Base-by-base conservation (phyloP, 345 rosid species). In the Citrus maxima region DNA sequence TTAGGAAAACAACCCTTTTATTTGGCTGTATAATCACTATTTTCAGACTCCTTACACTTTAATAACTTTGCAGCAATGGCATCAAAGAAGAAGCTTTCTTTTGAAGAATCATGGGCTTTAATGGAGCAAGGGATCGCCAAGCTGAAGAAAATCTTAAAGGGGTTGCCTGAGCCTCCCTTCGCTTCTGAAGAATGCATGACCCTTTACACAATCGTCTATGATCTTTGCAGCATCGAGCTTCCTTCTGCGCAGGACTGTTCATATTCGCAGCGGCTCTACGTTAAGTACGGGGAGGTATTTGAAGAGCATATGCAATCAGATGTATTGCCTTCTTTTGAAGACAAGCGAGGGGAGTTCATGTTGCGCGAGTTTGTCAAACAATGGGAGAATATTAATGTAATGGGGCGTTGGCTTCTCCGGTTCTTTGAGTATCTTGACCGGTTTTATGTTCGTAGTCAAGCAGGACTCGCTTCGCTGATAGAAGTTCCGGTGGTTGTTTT, bases 341-440 rank as follows among this genome's bases (percentile, higher is more conserved):
- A 79, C 69, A 88, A 88, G 74, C 84, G 77, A 74, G 85, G 82
- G 5, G 90, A 86, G 84, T 83, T 86, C 80, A 72, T 90, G 87
- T 54, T 90, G 76, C 84, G 89, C 73, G 93, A 88, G 68, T 83
- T 88, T 37, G 85, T 88, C 56, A 86, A 79, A 71, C 83, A 89
- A 75, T 90, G 91, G 91, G 80, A 80, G 7, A 84, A 87, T 72
- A 86, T 87, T 80, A 86, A 86, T 79, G 83, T 86, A 54, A 84
- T 90, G 93, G 87, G 85, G 71, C 76, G 86, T 81, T 87, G 90
- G 90, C 84, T 90, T 72, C 85, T 85, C 35, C 85, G 86, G 59
- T 84, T 88, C 80, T 90, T 90, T 78, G 67, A 84, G 76, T 88
- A 86, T 75, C 89, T 90, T 37, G 88, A 88, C 56, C 86, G 91